phyloP scores from a whole-genome alignment of 257 asterid species.

The Scutellaria barbata region DNA sequence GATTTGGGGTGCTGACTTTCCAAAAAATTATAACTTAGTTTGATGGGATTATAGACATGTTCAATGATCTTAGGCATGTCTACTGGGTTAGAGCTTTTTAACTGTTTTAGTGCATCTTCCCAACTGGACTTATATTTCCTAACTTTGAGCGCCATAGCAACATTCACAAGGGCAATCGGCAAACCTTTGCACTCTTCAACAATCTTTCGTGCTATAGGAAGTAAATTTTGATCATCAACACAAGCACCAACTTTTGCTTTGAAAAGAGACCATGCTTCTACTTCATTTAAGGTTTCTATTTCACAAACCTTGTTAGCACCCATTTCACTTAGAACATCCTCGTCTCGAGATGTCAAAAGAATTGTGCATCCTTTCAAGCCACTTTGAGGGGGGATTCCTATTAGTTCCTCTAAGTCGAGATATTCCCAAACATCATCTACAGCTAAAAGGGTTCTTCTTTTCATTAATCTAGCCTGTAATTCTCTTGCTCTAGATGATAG shows the following conservation, averaged over 20 bases:
- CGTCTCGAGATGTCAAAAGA: conserved; percentile 28
- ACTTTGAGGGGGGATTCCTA: conserved; percentile 29
- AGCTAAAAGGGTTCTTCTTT: conserved; percentile 30
- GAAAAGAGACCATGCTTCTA: conserved; percentile 44
- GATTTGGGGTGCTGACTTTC: background rate
- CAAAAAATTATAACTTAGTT: conserved; percentile 29
- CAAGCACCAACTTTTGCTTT: background rate
- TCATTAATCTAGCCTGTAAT: background rate
- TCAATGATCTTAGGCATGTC: background rate
- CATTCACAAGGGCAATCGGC: conserved; percentile 41
- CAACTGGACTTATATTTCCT: background rate
- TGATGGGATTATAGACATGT: conserved; percentile 6
- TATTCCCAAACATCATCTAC: conserved; percentile 45
- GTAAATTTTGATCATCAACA: background rate
- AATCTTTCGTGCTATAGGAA: conserved; percentile 24
- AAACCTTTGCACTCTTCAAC: conserved; percentile 38
- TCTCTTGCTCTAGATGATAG: conserved; percentile 1
- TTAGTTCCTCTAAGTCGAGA: conserved; percentile 13
- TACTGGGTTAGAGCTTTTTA: background rate
- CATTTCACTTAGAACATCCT: conserved; percentile 24
- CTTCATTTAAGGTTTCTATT: no score
- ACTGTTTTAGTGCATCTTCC: conserved; percentile 33
- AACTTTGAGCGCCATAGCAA: conserved; percentile 20
- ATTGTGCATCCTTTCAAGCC: conserved; percentile 27
- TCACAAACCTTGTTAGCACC: background rate